Evolutionary conservation across 805 yeast species (phyloP).

Genomic region (Pichia paraexigua): DNA sequence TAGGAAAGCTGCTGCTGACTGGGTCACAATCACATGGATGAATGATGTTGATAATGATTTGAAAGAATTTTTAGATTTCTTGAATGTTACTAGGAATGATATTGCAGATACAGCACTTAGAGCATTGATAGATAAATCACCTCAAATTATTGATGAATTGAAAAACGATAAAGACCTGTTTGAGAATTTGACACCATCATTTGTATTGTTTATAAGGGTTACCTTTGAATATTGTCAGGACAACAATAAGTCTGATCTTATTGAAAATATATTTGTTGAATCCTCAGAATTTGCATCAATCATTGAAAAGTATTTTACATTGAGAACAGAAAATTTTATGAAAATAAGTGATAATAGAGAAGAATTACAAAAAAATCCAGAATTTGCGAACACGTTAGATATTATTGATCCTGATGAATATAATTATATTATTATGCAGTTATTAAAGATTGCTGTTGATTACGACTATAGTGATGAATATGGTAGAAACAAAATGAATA

Average conservation of each 20-base stretch:
- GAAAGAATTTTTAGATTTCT: constrained; percentile 57
- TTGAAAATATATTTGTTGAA: constrained; percentile 73
- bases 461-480: constrained; percentile 87
- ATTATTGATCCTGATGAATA: constrained; percentile 46
- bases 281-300: constrained; percentile 59
- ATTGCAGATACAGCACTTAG: constrained; percentile 63
- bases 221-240: constrained; percentile 59
- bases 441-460: constrained; percentile 54
- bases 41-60: constrained; percentile 60
- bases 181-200: constrained; percentile 64
- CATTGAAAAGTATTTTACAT: constrained; percentile 47
- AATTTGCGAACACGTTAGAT: constrained; percentile 15
- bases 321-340: constrained; percentile 30
- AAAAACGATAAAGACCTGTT: constrained; percentile 61
- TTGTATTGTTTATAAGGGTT: constrained; percentile 61
- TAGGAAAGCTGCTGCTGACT: constrained; percentile 56
- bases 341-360: constrained; percentile 19
- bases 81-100: constrained; percentile 61
- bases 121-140: constrained; percentile 50
- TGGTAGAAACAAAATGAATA: constrained; percentile 73
- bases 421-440: constrained; percentile 69
- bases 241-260: constrained; percentile 40
- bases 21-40: constrained; percentile 71
- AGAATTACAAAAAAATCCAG: constrained; percentile 13
- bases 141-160: constrained; percentile 54